These are phyloP conservation scores for Ophiostoma tasmaniense DNA, from an alignment of 2,329 filamentous ascomycete species.

Conservation along the genomic window DNA sequence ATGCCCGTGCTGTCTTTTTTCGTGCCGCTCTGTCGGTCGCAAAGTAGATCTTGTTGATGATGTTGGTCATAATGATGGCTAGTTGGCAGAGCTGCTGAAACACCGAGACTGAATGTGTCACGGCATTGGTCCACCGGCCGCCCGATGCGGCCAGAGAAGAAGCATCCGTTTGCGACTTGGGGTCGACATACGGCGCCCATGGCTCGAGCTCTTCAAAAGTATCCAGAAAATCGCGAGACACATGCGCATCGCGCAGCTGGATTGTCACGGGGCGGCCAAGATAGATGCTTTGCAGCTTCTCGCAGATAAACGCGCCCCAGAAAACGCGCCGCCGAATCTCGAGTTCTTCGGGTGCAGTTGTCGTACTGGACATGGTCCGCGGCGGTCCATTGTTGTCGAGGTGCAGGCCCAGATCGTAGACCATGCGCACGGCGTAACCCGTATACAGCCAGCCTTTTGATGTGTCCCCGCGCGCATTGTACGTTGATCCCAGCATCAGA, in stretches of 20 bases:
- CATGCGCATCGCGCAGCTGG: constrained; percentile 27
- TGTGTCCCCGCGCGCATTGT: constrained; percentile 22
- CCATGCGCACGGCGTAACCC: constrained; percentile 34
- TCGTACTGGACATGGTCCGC: constrained; percentile 22
- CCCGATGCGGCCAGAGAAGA: constrained; percentile 8
- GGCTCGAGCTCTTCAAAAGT: constrained; percentile 30
- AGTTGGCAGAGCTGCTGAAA: constrained; percentile 19
- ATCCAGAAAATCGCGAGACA: constrained; percentile 27
- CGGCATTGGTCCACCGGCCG: constrained; percentile 13
- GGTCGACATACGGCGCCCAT: constrained; percentile 29
- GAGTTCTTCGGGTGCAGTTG: constrained; percentile 22
- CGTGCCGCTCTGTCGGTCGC: neutral
- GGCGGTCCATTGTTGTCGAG: constrained; percentile 17
- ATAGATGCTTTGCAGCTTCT: constrained; percentile 29
- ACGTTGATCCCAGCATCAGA: constrained; percentile 25
- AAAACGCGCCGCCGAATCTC: constrained; percentile 29
- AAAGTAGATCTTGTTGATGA: constrained; percentile 19
- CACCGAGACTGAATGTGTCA: constrained; percentile 16
- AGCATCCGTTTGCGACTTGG: constrained; percentile 7
- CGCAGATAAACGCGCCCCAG: constrained; percentile 30
- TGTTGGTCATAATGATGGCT: constrained; percentile 18
- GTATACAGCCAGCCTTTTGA: constrained; percentile 34
- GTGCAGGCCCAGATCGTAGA: constrained; percentile 31
- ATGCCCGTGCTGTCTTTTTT: neutral
- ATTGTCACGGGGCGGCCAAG: constrained; percentile 29